Base-by-base conservation (phyloP, 257 asterid genomes). In the Fraxinus anomala region DNA sequence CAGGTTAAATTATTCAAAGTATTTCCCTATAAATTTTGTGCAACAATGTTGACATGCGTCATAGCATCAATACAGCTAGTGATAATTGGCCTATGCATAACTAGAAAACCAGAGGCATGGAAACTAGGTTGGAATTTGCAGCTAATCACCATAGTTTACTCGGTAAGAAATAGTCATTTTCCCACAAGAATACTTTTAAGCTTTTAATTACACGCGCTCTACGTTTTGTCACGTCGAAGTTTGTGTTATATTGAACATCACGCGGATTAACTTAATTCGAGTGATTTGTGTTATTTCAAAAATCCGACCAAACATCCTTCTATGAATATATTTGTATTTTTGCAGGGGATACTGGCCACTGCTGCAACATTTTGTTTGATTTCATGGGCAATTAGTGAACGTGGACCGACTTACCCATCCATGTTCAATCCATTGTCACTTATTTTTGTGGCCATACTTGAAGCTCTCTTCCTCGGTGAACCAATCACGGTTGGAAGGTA, bases 401-500 rank as follows among this genome's bases (percentile, higher is more conserved):
- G 74, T 49, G 97, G 96, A 36, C 94, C 96, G 0, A 88, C 94
- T 0, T 92, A 92, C 59, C 92, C 94, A 16, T 84, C 97, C 1
- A 89, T 92, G 91, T 92, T 89, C 81, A 92, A 89, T 70, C 96
- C 97, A 30, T n/a, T 89, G 33, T 70, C 89, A 0, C 82, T 90
- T 2, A 81, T 92, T 70, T 72, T 81, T 11, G 80, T 90, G 7
- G 85, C 92, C 10, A 42, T 88, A 4, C 1, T 74, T 1, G 97
- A 92, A 82, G 85, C 89, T 14, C 21, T 87, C 42, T 80, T 84
- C 42, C 80, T 90, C 0, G 87, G 86, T 5, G 79, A 78, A 76
- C 80, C 68, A 0, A 79, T 84, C 17, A 70, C 77, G 0, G 7
- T 83, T 2, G 94, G 92, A 84, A 92, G 96, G 97, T 87, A 59